Conservation (phyloP, 495 filamentous ascomycete genomes). For the Parathielavia appendiculata region DNA sequence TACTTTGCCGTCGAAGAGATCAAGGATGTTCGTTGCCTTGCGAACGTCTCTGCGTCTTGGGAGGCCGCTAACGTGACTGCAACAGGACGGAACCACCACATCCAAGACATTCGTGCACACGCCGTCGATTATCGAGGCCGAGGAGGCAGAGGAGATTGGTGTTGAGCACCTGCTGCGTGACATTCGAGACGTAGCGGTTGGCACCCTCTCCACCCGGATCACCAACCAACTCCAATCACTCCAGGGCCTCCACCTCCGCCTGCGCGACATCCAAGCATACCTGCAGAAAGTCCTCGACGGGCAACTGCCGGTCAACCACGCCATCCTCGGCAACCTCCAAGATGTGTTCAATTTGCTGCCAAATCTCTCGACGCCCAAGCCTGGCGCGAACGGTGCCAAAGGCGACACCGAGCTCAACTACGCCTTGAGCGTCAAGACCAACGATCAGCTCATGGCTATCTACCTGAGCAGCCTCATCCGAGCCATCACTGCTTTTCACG, state of each 20-base stretch:
- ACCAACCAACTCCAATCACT: conserved; percentile 96
- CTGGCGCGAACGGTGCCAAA: conserved; percentile 45
- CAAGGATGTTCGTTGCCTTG: conserved; percentile 76
- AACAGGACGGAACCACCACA: conserved; percentile 95
- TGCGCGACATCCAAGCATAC: conserved; percentile 92
- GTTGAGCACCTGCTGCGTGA: conserved; percentile 97
- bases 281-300: conserved; percentile 92
- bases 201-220: conserved; percentile 95
- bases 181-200: conserved; percentile 96
- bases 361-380: conserved; percentile 78
- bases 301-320: conserved; percentile 92
- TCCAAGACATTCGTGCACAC: conserved; percentile 98
- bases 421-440: conserved; percentile 98
- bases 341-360: conserved; percentile 98
- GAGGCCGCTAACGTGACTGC: background rate
- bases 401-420: conserved; percentile 72
- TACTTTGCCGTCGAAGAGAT: conserved; percentile 99
- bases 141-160: conserved; percentile 98
- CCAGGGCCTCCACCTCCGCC: conserved; percentile 89
- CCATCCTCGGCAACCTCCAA: conserved; percentile 94
- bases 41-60: background rate
- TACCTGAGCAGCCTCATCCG: conserved; percentile 94
- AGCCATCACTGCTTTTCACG: conserved; percentile 97
- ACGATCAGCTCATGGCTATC: conserved; percentile 97
- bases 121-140: conserved; percentile 97